Percentiles rank a stretch among this genome's conserved stretches.
phyloP scores from a whole-genome alignment of 768 basidiomycete genomes.

The Infundibulicybe gibba region DNA sequence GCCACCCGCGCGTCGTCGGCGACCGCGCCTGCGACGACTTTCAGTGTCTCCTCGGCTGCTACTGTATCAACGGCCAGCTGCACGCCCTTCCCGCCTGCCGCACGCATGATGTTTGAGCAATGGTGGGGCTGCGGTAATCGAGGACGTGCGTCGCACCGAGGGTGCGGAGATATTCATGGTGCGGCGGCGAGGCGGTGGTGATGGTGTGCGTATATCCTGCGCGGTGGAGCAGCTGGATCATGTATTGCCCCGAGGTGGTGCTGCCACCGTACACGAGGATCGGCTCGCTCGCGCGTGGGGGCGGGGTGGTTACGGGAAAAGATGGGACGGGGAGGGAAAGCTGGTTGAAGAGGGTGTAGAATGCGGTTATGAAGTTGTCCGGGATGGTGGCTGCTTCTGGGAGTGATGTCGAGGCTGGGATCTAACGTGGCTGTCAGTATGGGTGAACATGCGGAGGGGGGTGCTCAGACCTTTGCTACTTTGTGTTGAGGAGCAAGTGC shows the following conservation, averaged over 20 bases:
- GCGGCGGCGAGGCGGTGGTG: conserved; percentile 29
- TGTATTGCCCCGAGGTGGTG: conserved; percentile 32
- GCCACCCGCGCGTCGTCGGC: conserved; percentile 36
- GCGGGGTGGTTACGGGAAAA: conserved; percentile 23
- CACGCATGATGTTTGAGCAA: conserved; percentile 22
- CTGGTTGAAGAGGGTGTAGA: conserved; percentile 31
- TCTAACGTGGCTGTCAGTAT: conserved; percentile 18
- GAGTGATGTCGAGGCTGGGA: conserved; percentile 35
- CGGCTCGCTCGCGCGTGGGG: conserved; percentile 20
- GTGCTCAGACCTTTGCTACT: conserved; percentile 27
- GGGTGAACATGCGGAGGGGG: neutral
- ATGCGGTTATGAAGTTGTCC: conserved; percentile 38
- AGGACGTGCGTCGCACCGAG: conserved; percentile 33
- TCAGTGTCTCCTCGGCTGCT: conserved; percentile 27
- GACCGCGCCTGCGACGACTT: conserved; percentile 30
- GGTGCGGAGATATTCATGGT: conserved; percentile 23
- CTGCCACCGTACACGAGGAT: conserved; percentile 42
- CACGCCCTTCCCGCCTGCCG: conserved; percentile 20
- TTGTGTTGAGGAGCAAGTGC: conserved; percentile 9
- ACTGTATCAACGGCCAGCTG: conserved; percentile 30
- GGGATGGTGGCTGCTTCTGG: conserved; percentile 35
- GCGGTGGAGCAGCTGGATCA: conserved; percentile 27
- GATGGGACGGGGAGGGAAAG: conserved; percentile 29
- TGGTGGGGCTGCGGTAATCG: conserved; percentile 28
- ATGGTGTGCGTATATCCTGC: conserved; percentile 36